Evolutionary conservation across 805 yeast genomes (phyloP).

Genomic region (Lipomyces mesembrius): DNA sequence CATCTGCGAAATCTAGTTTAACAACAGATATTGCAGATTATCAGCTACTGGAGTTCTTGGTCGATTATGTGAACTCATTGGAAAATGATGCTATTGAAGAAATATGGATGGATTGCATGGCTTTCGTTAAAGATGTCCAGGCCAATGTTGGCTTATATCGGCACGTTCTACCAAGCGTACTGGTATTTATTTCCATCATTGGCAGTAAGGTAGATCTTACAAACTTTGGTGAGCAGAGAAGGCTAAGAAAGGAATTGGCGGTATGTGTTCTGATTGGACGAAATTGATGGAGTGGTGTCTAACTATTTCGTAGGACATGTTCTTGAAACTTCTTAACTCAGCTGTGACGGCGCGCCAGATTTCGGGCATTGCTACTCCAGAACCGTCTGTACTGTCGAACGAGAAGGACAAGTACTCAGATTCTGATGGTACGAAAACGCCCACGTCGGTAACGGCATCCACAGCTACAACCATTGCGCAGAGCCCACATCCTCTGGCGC

Average conservation of each 20-base stretch:
- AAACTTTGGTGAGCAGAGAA: slow-evolving; percentile 65
- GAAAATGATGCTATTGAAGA: slow-evolving; percentile 82
- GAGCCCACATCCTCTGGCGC: slow-evolving; percentile 25
- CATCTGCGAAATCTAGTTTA: slow-evolving; percentile 51
- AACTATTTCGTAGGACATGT: slow-evolving; percentile 46
- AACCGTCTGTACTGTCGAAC: slow-evolving; percentile 15
- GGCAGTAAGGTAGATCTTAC: slow-evolving; percentile 61
- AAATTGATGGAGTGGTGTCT: neutral
- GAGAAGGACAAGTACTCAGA: slow-evolving; percentile 27
- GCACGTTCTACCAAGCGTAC: slow-evolving; percentile 55
- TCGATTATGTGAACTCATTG: slow-evolving; percentile 64
- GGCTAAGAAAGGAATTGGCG: slow-evolving; percentile 60
- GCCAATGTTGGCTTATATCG: slow-evolving; percentile 55
- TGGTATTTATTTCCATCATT: slow-evolving; percentile 58
- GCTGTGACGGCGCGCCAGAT: slow-evolving; percentile 37
- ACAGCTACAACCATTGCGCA: slow-evolving; percentile 37
- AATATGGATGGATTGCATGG: slow-evolving; percentile 63
- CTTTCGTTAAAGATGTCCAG: slow-evolving; percentile 64
- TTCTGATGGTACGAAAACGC: slow-evolving; percentile 18
- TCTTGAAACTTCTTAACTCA: slow-evolving; percentile 46
- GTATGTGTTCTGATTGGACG: slow-evolving; percentile 9
- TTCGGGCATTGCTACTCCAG: slow-evolving; percentile 30
- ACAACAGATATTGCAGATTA: slow-evolving; percentile 53
- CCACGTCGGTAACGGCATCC: slow-evolving; percentile 24
- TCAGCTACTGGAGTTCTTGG: slow-evolving; percentile 58